Evolutionary conservation across 345 rosid species (phyloP), one percentile per base, ranked within the genome.

Genomic region (Rhizophora apiculata): DNA sequence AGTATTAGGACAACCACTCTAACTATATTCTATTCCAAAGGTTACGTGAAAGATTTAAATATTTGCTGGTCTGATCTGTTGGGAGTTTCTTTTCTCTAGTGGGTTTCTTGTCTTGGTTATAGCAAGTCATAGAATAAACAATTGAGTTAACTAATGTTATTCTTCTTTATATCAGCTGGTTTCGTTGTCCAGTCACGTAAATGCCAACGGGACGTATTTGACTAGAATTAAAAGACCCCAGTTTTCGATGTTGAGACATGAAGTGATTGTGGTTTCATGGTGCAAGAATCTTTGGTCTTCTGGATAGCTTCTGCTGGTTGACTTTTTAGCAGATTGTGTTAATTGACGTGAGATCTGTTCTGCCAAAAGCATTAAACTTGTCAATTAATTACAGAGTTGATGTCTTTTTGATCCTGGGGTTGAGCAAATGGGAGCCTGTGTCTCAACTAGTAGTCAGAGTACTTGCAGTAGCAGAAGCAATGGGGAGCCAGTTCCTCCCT

Each of bases 341-440:
- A 53, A 76, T 73, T 78, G 55, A 63, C 55, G 77, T 62, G 62
- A 86, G 85, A 84, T 86, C 85, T 78, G 65, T 71, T 72, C 71
- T 76, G 75, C 63, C 57, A 62, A 70, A 74, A 76, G 71, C 69
- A 74, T 69, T 65, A 74, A 75, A 72, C 72, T 73, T 78, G n/a
- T 66, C 37, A 6, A 49, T 58, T 58, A 63, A 48, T 71, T 63
- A 30, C 56, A 75, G 19, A 27, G 39, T 16, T 31, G 58, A 77
- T 72, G 80, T 29, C 63, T 57, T 78, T 67, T 76, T 74, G 69
- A 55, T 78, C 77, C 79, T 71, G 75, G 70, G 64, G 54, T 79
- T 81, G 83, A 81, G 66, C 73, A 81, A 83, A 96, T 96, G 99
- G 99, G 99, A 63, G 82, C 85, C 79, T 92, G 98, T 84, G 85